Percentiles rank a stretch among this genome's conserved stretches.
Conservation (phyloP, 2,329 filamentous ascomycete species). For the Cadophora malorum region DNA sequence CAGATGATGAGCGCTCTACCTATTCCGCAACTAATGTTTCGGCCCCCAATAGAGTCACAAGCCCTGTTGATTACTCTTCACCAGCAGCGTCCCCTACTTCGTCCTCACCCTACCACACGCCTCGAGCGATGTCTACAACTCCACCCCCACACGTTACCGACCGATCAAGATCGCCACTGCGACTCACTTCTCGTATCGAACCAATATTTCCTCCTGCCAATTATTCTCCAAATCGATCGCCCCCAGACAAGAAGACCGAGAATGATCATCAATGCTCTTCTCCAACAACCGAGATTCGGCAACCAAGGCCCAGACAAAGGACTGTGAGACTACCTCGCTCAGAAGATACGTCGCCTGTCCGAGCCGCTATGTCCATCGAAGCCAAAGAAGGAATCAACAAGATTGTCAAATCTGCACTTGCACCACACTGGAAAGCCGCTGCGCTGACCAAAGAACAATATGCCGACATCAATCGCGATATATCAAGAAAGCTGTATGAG, state of each 20-base stretch:
- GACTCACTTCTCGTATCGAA: constrained; percentile 73
- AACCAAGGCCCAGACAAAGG: constrained; percentile 43
- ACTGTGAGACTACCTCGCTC: constrained; percentile 44
- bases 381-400: constrained; percentile 88
- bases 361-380: constrained; percentile 72
- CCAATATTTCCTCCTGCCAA: constrained; percentile 78
- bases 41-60: constrained; percentile 40
- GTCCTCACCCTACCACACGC: constrained; percentile 68
- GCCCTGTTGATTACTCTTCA: constrained; percentile 59
- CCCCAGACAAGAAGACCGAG: constrained; percentile 42
- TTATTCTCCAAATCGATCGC: constrained; percentile 69
- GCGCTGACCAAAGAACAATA: constrained; percentile 89
- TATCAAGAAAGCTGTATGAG: constrained; percentile 88
- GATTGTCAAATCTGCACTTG: constrained; percentile 83
- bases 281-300: constrained; percentile 36
- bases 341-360: constrained; percentile 70
- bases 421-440: constrained; percentile 77
- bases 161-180: constrained; percentile 70
- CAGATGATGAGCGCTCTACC: constrained; percentile 58
- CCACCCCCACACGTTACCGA: constrained; percentile 69
- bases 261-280: constrained; percentile 30
- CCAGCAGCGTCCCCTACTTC: constrained; percentile 72
- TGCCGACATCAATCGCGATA: constrained; percentile 86
- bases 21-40: constrained; percentile 34
- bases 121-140: constrained; percentile 69